A percentile compares a stretch with the other conserved stretches of the same genome.
Evolutionary conservation across 352 stramenopile species (phyloP).

Genomic region (Phytophthora litchii): DNA sequence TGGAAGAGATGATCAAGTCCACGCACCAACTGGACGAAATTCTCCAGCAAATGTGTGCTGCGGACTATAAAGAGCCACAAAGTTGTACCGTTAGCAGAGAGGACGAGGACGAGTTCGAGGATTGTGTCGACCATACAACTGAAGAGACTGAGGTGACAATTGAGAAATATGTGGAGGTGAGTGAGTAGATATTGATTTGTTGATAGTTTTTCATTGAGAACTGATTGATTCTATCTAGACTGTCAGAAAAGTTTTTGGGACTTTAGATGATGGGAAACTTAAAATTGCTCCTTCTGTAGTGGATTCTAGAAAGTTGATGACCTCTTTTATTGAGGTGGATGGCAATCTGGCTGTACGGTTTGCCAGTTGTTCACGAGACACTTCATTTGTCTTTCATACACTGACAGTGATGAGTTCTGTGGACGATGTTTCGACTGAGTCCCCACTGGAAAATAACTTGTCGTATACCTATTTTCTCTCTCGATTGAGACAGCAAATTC

Average conservation of each 20-base stretch:
- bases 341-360: conserved; percentile 8
- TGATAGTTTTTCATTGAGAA: background rate
- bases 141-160: background rate
- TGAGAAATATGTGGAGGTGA: conserved; percentile 15
- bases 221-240: conserved; percentile 1
- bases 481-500: conserved; percentile 26
- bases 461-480: conserved; percentile 20
- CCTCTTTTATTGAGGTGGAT: background rate
- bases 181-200: background rate
- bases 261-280: background rate
- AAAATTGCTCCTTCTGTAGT: background rate
- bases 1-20: conserved; percentile 34
- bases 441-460: conserved; percentile 9
- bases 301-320: background rate
- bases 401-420: background rate
- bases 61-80: background rate
- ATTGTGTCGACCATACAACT: conserved; percentile 6
- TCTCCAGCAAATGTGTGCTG: conserved; percentile 47
- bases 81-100: background rate
- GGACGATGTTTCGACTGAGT: background rate
- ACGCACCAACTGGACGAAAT: conserved; percentile 54
- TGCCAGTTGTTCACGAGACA: conserved; percentile 19
- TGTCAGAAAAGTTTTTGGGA: conserved; percentile 3
- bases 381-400: conserved; percentile 10
- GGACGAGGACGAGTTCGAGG: conserved; percentile 8